phyloP scores from a whole-genome alignment of 2,329 filamentous ascomycete species.

The Alternaria sp. region DNA sequence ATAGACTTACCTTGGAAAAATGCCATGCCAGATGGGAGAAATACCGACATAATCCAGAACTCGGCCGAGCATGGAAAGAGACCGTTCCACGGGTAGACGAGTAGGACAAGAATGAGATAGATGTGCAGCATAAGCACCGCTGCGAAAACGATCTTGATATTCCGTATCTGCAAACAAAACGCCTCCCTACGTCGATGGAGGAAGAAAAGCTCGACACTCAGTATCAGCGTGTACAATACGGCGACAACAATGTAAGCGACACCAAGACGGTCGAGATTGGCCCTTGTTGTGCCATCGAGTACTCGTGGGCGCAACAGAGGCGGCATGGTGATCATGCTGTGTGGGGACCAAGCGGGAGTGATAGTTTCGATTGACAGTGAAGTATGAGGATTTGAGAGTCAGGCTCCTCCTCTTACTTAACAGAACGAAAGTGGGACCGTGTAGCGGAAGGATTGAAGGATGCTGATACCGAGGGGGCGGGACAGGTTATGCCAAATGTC shows the following conservation, averaged over 20 bases:
- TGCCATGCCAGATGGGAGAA: slow-evolving; percentile 48
- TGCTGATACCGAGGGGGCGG: slow-evolving; percentile 30
- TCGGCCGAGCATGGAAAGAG: slow-evolving; percentile 45
- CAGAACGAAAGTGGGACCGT: slow-evolving; percentile 32
- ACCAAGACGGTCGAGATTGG: slow-evolving; percentile 42
- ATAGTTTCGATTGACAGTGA: slow-evolving; percentile 15
- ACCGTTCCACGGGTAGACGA: slow-evolving; percentile 48
- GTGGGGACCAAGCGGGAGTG: slow-evolving; percentile 15
- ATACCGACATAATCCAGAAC: slow-evolving; percentile 50
- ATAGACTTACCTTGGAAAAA: slow-evolving; percentile 43
- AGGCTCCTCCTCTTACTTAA: slow-evolving; percentile 35
- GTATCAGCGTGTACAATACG: slow-evolving; percentile 42
- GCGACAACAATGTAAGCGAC: slow-evolving; percentile 41
- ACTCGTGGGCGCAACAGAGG: slow-evolving; percentile 33
- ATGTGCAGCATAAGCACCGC: slow-evolving; percentile 46
- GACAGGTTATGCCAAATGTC: slow-evolving; percentile 34
- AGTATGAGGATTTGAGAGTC: slow-evolving; percentile 22
- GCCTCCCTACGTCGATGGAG: slow-evolving; percentile 37
- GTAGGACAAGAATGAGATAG: slow-evolving; percentile 44
- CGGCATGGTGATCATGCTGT: slow-evolving; percentile 42
- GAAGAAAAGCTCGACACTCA: slow-evolving; percentile 39
- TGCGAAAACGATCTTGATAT: slow-evolving; percentile 42
- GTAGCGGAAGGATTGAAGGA: slow-evolving; percentile 26
- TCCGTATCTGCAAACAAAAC: slow-evolving; percentile 44
- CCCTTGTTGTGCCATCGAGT: slow-evolving; percentile 35